Percentiles rank a stretch among this genome's conserved stretches.
Evolutionary conservation across 768 basidiomycete species (phyloP).

Genomic region (Cubamyces sp.): DNA sequence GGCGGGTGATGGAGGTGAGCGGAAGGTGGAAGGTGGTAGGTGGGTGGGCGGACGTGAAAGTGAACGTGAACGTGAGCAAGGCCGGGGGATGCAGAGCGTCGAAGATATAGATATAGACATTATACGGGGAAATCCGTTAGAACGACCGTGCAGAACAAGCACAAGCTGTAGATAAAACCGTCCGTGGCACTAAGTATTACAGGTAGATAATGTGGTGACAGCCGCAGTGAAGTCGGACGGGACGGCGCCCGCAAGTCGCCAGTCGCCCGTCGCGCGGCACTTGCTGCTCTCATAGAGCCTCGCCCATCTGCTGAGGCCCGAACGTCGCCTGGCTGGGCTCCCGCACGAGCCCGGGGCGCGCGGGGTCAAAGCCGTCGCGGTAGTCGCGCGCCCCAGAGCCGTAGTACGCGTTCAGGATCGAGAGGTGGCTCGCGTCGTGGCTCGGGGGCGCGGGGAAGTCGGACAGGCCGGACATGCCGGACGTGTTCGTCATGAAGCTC

Average conservation of each 20-base stretch:
- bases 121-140: slow-evolving; percentile 12
- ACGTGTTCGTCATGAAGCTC: slow-evolving; percentile 64
- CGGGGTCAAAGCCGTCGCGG: slow-evolving; percentile 9
- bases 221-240: too few relatives aligned
- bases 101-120: slow-evolving; percentile 2
- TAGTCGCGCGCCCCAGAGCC: slow-evolving; percentile 33
- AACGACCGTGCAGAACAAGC: slow-evolving; percentile 3
- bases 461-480: slow-evolving; percentile 71
- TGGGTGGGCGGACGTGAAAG: neutral
- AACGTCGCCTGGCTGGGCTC: slow-evolving; percentile 34
- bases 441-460: slow-evolving; percentile 72
- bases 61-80: too few relatives aligned
- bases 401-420: slow-evolving; percentile 50
- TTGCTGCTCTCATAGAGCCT: slow-evolving; percentile 29
- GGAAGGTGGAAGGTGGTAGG: neutral
- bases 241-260: too few relatives aligned
- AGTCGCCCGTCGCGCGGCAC: too few relatives aligned
- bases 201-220: neutral
- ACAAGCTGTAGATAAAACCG: neutral
- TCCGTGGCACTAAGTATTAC: slow-evolving; percentile 2
- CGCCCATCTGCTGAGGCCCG: slow-evolving; percentile 33
- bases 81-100: neutral
- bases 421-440: slow-evolving; percentile 40
- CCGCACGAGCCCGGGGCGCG: slow-evolving; percentile 24
- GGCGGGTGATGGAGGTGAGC: neutral